Percentiles rank a stretch among this genome's conserved stretches.
Conservation (phyloP, 139 green algal genomes). For the Bryopsis sp. region DNA sequence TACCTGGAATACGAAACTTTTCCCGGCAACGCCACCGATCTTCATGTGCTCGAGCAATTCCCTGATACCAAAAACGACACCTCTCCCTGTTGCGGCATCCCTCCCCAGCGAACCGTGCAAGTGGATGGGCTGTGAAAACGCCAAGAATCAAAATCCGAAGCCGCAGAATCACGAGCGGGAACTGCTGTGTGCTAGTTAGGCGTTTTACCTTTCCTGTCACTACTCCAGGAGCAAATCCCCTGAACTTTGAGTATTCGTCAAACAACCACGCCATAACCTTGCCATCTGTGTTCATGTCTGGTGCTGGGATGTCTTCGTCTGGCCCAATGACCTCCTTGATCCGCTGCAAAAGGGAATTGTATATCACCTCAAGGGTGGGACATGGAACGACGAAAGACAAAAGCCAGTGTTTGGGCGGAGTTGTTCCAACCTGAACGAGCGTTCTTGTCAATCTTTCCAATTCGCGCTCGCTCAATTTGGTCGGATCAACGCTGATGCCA, state of each 20-base stretch:
- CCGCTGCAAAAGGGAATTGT: constrained; percentile 29
- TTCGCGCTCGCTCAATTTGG: constrained; percentile 44
- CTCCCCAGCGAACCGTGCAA: constrained; percentile 69
- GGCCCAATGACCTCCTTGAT: constrained; percentile 69
- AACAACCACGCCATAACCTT: constrained; percentile 41
- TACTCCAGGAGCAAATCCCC: constrained; percentile 63
- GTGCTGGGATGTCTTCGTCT: constrained; percentile 67
- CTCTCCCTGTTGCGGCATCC: constrained; percentile 61
- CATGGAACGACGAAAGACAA: neutral
- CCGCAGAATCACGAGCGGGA: too few relatives aligned
- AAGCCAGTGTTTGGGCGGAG: neutral
- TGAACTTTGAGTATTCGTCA: constrained; percentile 48
- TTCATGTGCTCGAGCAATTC: constrained; percentile 37
- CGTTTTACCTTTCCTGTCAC: constrained; percentile 72
- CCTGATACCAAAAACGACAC: constrained; percentile 36
- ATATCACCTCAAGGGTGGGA: too few relatives aligned
- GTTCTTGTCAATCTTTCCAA: constrained; percentile 70
- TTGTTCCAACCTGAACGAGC: constrained; percentile 52
- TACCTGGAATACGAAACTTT: constrained; percentile 68
- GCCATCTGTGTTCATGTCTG: constrained; percentile 71
- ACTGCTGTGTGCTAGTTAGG: too few relatives aligned
- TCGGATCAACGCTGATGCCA: constrained; percentile 29
- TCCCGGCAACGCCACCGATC: constrained; percentile 33
- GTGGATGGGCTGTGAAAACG: constrained; percentile 36
- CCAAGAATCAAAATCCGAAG: too few relatives aligned